Conservation (phyloP, 2,329 filamentous ascomycete species). For the Pyricularia sp. region DNA sequence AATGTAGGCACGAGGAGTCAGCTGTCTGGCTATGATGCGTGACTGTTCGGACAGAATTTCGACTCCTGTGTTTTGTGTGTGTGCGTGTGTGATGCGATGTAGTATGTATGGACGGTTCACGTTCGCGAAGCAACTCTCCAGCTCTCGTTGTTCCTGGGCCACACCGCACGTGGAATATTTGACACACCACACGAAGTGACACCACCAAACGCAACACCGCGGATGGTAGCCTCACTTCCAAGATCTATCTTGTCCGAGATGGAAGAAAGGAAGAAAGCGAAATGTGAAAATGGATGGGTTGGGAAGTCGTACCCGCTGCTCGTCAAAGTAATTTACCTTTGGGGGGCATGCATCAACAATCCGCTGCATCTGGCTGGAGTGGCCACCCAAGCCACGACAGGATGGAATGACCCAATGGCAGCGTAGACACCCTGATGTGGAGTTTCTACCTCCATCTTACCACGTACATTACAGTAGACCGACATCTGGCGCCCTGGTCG, state of each 20-base stretch:
- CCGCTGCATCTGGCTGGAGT: background rate
- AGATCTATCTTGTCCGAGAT: background rate
- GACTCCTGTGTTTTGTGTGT: no score
- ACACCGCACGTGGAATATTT: background rate
- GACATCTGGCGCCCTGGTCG: background rate
- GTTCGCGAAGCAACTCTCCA: background rate
- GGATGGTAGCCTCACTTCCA: background rate
- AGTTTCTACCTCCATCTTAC: background rate
- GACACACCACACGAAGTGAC: background rate
- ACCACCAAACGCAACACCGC: background rate
- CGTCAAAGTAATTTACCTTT: background rate
- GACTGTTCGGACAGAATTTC: no score
- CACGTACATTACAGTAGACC: background rate
- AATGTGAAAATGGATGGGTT: background rate
- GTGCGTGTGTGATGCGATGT: no score
- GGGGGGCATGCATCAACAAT: background rate
- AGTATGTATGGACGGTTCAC: background rate
- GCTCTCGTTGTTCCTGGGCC: background rate
- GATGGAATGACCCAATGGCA: background rate
- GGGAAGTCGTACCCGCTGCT: background rate
- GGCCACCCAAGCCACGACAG: background rate
- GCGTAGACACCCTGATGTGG: background rate
- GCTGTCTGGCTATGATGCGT: no score
- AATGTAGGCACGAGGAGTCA: no score
- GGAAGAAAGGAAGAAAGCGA: background rate